Conservation (phyloP, 805 yeast species). For the Dipodascus geniculatus region DNA sequence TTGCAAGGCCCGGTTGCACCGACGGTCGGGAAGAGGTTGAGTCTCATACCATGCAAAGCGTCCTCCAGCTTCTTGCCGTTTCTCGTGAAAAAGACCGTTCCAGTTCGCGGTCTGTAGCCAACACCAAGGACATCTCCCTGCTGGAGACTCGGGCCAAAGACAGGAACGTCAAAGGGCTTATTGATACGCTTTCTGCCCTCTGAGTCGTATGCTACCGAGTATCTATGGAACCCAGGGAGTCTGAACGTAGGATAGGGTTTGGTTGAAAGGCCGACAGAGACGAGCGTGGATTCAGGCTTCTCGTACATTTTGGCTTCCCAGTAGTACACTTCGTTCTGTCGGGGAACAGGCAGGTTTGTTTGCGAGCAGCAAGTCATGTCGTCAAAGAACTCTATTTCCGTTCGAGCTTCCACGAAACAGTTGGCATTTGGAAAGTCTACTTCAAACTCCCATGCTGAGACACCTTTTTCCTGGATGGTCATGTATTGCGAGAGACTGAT, state of each 20-base stretch:
- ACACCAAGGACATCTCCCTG: constrained; percentile 91
- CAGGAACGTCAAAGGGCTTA: constrained; percentile 49
- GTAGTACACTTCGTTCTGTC: constrained; percentile 73
- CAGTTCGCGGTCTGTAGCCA: constrained; percentile 73
- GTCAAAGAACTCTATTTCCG: constrained; percentile 38
- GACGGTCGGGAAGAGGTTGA: constrained; percentile 72
- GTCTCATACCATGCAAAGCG: constrained; percentile 57
- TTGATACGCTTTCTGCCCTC: constrained; percentile 69
- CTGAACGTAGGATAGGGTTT: constrained; percentile 91
- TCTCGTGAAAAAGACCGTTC: constrained; percentile 85
- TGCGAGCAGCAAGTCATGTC: constrained; percentile 53
- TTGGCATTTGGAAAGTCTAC: constrained; percentile 37
- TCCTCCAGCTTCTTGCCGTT: constrained; percentile 88
- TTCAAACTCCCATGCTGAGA: constrained; percentile 79
- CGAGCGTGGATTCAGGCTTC: constrained; percentile 33
- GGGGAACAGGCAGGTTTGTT: constrained; percentile 79
- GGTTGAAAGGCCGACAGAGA: constrained; percentile 73
- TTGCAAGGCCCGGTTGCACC: constrained; percentile 78
- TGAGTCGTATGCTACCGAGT: constrained; percentile 81
- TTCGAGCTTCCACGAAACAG: constrained; percentile 53
- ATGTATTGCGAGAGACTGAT: constrained; percentile 45
- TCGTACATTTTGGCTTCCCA: constrained; percentile 80
- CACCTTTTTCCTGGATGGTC: constrained; percentile 75
- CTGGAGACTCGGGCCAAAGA: constrained; percentile 37
- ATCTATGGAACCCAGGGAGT: constrained; percentile 82